phyloP scores from a whole-genome alignment of 352 stramenopile genomes.

The Globisporangium viniferum region DNA sequence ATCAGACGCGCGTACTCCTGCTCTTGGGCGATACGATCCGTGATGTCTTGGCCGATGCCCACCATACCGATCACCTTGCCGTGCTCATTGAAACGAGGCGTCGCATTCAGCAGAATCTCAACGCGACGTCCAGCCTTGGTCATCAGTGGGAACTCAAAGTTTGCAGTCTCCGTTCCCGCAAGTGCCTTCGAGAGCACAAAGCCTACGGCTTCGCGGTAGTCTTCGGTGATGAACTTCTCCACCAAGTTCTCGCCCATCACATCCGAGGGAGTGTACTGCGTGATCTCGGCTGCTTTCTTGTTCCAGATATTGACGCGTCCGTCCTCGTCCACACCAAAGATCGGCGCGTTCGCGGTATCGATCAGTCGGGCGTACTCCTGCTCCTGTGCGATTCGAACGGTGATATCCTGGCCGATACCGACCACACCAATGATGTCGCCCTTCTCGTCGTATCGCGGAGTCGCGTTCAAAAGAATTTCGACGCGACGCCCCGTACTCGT shows the following conservation, averaged over 20 bases:
- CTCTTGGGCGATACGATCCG: constrained; percentile 67
- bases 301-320: constrained; percentile 90
- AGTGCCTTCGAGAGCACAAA: constrained; percentile 64
- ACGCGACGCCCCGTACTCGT: constrained; percentile 73
- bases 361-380: constrained; percentile 83
- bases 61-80: constrained; percentile 82
- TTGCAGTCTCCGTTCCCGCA: constrained; percentile 57
- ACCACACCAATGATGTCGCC: constrained; percentile 81
- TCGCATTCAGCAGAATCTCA: constrained; percentile 65
- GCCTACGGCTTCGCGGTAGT: constrained; percentile 63
- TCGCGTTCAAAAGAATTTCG: constrained; percentile 84
- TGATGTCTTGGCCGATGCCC: constrained; percentile 87
- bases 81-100: constrained; percentile 70
- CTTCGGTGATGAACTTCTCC: constrained; percentile 86
- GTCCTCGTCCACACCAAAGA: constrained; percentile 71
- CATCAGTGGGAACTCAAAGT: constrained; percentile 86
- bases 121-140: constrained; percentile 78
- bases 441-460: constrained; percentile 74
- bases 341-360: constrained; percentile 73
- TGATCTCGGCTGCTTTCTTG: constrained; percentile 89
- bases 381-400: constrained; percentile 79
- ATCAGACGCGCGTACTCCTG: constrained; percentile 59
- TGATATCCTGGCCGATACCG: constrained; percentile 83
- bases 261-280: constrained; percentile 86
- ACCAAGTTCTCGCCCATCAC: constrained; percentile 89